Conservation (phyloP, 306 rosid genomes). For the Canavalia gladiata region DNA sequence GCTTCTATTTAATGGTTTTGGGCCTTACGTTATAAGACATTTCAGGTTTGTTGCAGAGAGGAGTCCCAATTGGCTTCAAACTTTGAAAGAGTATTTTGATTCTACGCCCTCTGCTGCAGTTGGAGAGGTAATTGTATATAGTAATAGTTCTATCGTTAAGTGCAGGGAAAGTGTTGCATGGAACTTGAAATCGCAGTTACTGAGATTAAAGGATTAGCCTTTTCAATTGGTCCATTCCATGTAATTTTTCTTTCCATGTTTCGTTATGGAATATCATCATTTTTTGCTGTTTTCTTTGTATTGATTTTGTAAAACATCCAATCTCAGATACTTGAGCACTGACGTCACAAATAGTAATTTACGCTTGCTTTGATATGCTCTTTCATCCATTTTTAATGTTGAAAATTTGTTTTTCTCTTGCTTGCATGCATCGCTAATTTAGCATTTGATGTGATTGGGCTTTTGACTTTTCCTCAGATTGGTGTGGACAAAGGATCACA, state of each 20-base stretch:
- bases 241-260: background rate
- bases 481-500: constrained; percentile 91
- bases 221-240: background rate
- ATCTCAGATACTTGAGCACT: background rate
- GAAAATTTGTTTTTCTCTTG: constrained; percentile 8
- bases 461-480: constrained; percentile 58
- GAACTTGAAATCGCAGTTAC: background rate
- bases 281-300: constrained; percentile 5
- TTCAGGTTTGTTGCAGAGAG: constrained; percentile 77
- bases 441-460: background rate
- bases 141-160: background rate
- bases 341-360: background rate
- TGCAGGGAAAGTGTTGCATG: background rate
- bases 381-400: background rate
- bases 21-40: background rate
- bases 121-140: constrained; percentile 69
- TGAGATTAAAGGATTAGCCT: background rate
- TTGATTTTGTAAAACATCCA: constrained; percentile 17
- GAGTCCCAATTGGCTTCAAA: constrained; percentile 72
- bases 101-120: constrained; percentile 83
- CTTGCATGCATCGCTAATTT: constrained; percentile 26
- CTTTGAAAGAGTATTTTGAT: constrained; percentile 68
- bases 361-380: background rate
- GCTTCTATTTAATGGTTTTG: background rate
- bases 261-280: background rate